These are phyloP conservation scores for Candida caryicola DNA, from an alignment of 805 yeast species.

Conservation along the genomic window DNA sequence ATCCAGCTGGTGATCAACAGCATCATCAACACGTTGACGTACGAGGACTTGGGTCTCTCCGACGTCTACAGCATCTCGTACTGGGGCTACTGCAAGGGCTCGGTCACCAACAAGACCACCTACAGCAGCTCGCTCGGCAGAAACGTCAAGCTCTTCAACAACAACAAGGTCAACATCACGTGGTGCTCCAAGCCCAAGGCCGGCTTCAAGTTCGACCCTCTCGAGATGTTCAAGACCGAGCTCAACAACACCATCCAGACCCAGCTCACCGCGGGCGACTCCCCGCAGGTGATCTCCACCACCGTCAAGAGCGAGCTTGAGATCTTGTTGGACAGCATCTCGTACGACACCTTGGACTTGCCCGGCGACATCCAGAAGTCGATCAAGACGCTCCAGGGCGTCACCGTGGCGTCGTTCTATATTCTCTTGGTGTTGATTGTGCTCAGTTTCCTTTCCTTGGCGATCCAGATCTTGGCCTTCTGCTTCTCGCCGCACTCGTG, in stretches of 20 bases:
- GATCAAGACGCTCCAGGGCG: slow-evolving; percentile 40
- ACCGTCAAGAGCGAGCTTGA: slow-evolving; percentile 16
- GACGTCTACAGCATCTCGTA: slow-evolving; percentile 39
- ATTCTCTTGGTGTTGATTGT: slow-evolving; percentile 28
- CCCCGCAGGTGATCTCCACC: slow-evolving; percentile 14
- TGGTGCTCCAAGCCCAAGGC: slow-evolving; percentile 55
- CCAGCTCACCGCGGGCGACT: slow-evolving; percentile 20
- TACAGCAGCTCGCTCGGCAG: slow-evolving; percentile 2
- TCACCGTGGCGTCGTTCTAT: slow-evolving; percentile 58
- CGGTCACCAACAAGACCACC: slow-evolving; percentile 5
- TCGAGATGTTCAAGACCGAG: slow-evolving; percentile 32
- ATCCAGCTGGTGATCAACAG: slow-evolving; percentile 18
- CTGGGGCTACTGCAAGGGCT: slow-evolving; percentile 46
- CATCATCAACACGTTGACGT: slow-evolving; percentile 19
- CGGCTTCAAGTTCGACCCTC: slow-evolving; percentile 57
- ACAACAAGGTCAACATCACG: slow-evolving; percentile 31
- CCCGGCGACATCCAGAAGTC: slow-evolving; percentile 55
- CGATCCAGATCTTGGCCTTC: slow-evolving; percentile 44
- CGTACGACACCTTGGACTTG: slow-evolving; percentile 37
- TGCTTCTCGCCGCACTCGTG: slow-evolving; percentile 44
- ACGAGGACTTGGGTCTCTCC: slow-evolving; percentile 36
- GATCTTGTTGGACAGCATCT: slow-evolving; percentile 21
- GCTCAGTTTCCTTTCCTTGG: slow-evolving; percentile 44
- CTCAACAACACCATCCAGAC: slow-evolving; percentile 25
- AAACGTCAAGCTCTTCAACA: slow-evolving; percentile 18